These are phyloP conservation scores for Mrakia gelida DNA, from an alignment of 768 basidiomycete genomes.

Conservation along the genomic window DNA sequence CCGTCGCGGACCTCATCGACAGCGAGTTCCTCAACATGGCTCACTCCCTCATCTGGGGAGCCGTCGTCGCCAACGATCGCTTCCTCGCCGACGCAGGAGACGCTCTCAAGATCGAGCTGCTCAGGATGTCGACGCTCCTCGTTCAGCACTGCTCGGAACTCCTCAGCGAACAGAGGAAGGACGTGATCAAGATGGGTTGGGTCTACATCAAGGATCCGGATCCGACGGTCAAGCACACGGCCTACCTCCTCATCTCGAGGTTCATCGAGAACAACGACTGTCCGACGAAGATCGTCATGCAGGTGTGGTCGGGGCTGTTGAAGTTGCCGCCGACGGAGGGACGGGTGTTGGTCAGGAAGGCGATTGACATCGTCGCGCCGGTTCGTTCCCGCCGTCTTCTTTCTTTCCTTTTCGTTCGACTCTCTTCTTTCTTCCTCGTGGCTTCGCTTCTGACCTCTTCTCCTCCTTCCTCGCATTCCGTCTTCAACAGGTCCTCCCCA, in stretches of 20 bases:
- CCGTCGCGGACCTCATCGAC: slow-evolving; percentile 59
- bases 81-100: slow-evolving; percentile 56
- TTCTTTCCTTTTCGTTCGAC: too few relatives aligned
- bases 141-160: slow-evolving; percentile 77
- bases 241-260: slow-evolving; percentile 80
- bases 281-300: slow-evolving; percentile 82
- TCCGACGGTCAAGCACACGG: slow-evolving; percentile 84
- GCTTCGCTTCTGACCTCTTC: not conserved
- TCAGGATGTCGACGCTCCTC: slow-evolving; percentile 81
- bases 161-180: slow-evolving; percentile 77
- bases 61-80: slow-evolving; percentile 47
- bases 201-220: slow-evolving; percentile 78
- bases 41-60: slow-evolving; percentile 61
- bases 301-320: slow-evolving; percentile 85
- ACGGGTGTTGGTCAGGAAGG: slow-evolving; percentile 71
- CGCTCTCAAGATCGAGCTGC: slow-evolving; percentile 79
- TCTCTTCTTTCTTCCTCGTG: not conserved
- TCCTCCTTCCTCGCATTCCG: not conserved
- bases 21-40: slow-evolving; percentile 64
- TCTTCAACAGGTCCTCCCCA: slow-evolving; percentile 55
- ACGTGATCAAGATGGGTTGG: slow-evolving; percentile 92
- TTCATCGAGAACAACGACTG: slow-evolving; percentile 87
- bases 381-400: not conserved
- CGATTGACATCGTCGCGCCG: slow-evolving; percentile 78
- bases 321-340: slow-evolving; percentile 75